A percentile compares a stretch with the other conserved stretches of the same genome.
Conservation (phyloP, 352 stramenopile genomes). For the Phytophthora foliorum region DNA sequence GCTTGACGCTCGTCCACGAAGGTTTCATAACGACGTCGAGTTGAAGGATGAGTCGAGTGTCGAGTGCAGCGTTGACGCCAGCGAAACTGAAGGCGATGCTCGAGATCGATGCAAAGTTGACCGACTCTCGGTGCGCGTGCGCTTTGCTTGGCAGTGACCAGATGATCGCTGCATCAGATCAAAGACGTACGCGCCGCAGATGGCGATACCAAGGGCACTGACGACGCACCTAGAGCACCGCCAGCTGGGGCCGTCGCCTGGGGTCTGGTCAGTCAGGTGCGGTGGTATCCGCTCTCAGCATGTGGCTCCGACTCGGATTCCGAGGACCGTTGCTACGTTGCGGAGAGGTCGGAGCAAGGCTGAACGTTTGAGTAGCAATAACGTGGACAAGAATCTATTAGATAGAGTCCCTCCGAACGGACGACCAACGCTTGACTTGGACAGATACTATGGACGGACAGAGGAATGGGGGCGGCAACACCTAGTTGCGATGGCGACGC, state of each 20-base stretch:
- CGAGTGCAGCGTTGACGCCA: constrained; percentile 11
- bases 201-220: constrained; percentile 20
- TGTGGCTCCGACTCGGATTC: constrained; percentile 6
- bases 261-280: constrained; percentile 24
- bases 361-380: constrained; percentile 17
- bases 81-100: constrained; percentile 11
- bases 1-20: not conserved
- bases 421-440: constrained; percentile 32
- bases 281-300: constrained; percentile 15
- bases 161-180: constrained; percentile 14
- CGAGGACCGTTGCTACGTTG: constrained; percentile 11
- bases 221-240: not conserved
- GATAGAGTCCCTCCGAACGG: constrained; percentile 21
- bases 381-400: constrained; percentile 30
- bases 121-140: constrained; percentile 14
- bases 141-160: constrained; percentile 1
- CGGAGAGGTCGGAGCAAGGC: not conserved
- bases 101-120: constrained; percentile 2
- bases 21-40: constrained; percentile 7
- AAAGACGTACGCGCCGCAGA: constrained; percentile 21
- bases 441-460: constrained; percentile 30
- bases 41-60: constrained; percentile 16
- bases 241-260: constrained; percentile 19
- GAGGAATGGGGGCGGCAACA: not conserved
- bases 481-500: constrained; percentile 31